A percentile compares a stretch with the other conserved stretches of the same genome.
Conservation (phyloP, 345 rosid genomes). For the Leavenworthia alabamica region DNA sequence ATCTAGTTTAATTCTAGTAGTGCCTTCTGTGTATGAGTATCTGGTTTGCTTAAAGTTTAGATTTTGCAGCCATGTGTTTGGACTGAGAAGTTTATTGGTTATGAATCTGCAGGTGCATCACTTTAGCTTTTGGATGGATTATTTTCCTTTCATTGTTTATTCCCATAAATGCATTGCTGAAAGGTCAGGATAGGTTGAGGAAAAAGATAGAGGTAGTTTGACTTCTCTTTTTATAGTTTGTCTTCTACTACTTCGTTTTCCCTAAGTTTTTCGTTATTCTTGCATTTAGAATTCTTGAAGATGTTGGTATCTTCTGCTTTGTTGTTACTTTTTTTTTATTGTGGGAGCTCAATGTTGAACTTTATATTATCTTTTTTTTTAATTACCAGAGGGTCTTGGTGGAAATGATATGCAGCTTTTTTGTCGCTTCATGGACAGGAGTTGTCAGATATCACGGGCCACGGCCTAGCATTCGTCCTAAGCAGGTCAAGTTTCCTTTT, state of each 20-base stretch:
- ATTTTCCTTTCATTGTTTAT: constrained; percentile 74
- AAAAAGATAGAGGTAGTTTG: constrained; percentile 81
- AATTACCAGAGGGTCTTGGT: constrained; percentile 76
- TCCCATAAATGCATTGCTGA: constrained; percentile 66
- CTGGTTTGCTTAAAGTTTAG: not conserved
- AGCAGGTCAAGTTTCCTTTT: constrained; percentile 52
- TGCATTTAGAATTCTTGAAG: not conserved
- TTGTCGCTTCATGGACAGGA: constrained; percentile 99
- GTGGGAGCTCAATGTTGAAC: constrained; percentile 1
- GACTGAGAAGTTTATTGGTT: not conserved
- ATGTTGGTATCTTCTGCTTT: constrained; percentile 3
- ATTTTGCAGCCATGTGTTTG: not conserved
- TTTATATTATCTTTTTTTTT: constrained; percentile 2
- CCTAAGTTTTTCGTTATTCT: not conserved
- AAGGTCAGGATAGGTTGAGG: constrained; percentile 74
- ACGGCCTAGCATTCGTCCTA: constrained; percentile 89
- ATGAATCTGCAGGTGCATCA: constrained; percentile 53
- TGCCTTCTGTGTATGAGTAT: not conserved
- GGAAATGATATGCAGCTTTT: constrained; percentile 97
- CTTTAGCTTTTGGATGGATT: constrained; percentile 83
- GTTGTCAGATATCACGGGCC: constrained; percentile 97
- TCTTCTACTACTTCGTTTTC: not conserved
- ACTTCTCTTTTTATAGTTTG: not conserved
- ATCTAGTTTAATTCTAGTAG: not conserved
- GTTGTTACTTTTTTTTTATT: not conserved